These are phyloP conservation scores for Pittosporum tobira DNA, from an alignment of 129 eudicot genomes.

Conservation along the genomic window DNA sequence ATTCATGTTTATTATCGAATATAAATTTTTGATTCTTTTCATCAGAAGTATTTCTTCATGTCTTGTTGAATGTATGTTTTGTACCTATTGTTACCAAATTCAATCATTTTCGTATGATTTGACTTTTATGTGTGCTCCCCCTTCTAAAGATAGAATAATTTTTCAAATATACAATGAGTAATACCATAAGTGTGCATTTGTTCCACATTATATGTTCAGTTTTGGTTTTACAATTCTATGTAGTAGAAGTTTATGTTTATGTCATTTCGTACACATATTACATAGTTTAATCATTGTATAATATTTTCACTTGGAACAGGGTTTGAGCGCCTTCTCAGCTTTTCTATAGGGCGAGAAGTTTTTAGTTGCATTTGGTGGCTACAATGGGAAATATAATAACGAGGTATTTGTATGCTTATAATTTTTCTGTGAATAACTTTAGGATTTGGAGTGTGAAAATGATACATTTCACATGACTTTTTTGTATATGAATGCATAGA, in stretches of 20 bases:
- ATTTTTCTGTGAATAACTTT: not conserved
- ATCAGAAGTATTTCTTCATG: not conserved
- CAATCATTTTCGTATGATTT: not conserved
- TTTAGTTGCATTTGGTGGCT: constrained; percentile 91
- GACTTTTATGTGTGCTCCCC: too few relatives aligned
- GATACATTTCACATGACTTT: not conserved
- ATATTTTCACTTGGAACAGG: constrained; percentile 43
- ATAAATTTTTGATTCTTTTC: too few relatives aligned
- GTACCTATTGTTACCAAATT: not conserved
- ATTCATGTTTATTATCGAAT: too few relatives aligned
- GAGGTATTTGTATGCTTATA: constrained; percentile 44
- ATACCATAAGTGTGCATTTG: too few relatives aligned
- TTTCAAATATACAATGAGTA: too few relatives aligned
- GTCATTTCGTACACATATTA: not conserved
- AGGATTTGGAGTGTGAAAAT: not conserved
- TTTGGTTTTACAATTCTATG: not conserved
- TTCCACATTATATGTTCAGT: not conserved
- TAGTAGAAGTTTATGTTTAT: not conserved
- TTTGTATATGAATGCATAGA: not conserved
- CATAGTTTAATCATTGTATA: not conserved
- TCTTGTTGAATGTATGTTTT: not conserved
- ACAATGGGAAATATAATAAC: constrained; percentile 80
- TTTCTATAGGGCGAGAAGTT: constrained; percentile 46
- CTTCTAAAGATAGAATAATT: too few relatives aligned
- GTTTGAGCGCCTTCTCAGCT: constrained; percentile 63